phyloP scores from a whole-genome alignment of 352 stramenopile species.

The Globisporangium canariense region DNA sequence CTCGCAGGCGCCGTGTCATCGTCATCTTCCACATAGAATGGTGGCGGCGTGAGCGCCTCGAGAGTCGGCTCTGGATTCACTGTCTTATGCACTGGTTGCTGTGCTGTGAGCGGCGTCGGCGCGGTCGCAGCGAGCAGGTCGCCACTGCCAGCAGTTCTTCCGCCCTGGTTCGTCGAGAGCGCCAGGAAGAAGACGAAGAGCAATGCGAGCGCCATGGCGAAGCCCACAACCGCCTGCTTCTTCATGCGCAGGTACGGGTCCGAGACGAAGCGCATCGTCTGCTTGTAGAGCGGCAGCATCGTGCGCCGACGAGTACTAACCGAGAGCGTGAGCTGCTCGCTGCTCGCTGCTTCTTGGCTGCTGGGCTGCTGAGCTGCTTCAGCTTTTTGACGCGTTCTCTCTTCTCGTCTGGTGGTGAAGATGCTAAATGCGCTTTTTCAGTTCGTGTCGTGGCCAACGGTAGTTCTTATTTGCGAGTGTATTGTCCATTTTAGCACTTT shows the following conservation, averaged over 20 bases:
- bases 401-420: background rate
- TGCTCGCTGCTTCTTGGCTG: no score
- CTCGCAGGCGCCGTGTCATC: background rate
- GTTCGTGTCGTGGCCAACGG: background rate
- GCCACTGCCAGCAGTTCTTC: slow-evolving; percentile 3
- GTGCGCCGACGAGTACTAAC: background rate
- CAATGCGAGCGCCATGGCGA: slow-evolving; percentile 40
- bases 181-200: slow-evolving; percentile 52
- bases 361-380: background rate
- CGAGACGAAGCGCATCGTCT: slow-evolving; percentile 57
- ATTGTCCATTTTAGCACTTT: background rate
- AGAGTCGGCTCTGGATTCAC: background rate
- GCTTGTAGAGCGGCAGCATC: slow-evolving; percentile 64
- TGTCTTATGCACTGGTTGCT: background rate
- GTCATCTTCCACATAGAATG: background rate
- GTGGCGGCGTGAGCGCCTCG: slow-evolving; percentile 2
- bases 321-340: background rate
- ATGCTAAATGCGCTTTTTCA: background rate
- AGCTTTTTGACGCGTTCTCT: background rate
- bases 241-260: slow-evolving; percentile 60
- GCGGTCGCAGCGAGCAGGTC: background rate
- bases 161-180: slow-evolving; percentile 26
- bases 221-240: slow-evolving; percentile 35
- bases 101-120: background rate
- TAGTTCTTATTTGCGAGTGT: background rate